These are phyloP conservation scores for Moesziomyces sp. DNA, from an alignment of 1,284 basidiomycete genomes.

Conservation along the genomic window DNA sequence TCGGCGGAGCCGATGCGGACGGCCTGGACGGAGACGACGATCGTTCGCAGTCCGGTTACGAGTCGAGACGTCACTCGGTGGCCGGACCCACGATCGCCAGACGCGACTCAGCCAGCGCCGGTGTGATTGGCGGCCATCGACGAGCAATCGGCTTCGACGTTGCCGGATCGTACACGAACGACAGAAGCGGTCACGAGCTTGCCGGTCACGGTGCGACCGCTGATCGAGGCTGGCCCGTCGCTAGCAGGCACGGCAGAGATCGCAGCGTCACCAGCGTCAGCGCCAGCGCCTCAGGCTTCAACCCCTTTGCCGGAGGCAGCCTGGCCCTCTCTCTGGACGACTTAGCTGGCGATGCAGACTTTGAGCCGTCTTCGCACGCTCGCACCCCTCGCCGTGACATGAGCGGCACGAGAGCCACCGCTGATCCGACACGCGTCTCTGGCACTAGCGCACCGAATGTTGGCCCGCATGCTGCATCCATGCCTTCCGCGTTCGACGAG, in stretches of 20 bases:
- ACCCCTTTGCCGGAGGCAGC: constrained; percentile 44
- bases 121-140: constrained; percentile 46
- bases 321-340: constrained; percentile 58
- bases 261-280: constrained; percentile 36
- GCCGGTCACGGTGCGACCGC: background rate
- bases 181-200: background rate
- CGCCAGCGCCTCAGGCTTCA: constrained; percentile 29
- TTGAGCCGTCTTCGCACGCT: constrained; percentile 17
- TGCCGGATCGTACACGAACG: background rate
- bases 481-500: constrained; percentile 44
- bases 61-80: constrained; percentile 57
- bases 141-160: constrained; percentile 57
- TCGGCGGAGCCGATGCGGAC: background rate
- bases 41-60: constrained; percentile 24
- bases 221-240: constrained; percentile 19
- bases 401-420: background rate
- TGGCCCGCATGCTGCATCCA: constrained; percentile 47
- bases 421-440: constrained; percentile 20
- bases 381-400: background rate
- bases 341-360: constrained; percentile 40
- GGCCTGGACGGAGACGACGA: background rate
- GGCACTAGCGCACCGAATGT: constrained; percentile 21
- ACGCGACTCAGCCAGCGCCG: constrained; percentile 25
- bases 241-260: constrained; percentile 19
- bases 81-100: constrained; percentile 14